Percentiles rank a stretch among this genome's conserved stretches.
Conservation (phyloP, 371 early-diverging fungal genomes). For the Mortierella polycephala region DNA sequence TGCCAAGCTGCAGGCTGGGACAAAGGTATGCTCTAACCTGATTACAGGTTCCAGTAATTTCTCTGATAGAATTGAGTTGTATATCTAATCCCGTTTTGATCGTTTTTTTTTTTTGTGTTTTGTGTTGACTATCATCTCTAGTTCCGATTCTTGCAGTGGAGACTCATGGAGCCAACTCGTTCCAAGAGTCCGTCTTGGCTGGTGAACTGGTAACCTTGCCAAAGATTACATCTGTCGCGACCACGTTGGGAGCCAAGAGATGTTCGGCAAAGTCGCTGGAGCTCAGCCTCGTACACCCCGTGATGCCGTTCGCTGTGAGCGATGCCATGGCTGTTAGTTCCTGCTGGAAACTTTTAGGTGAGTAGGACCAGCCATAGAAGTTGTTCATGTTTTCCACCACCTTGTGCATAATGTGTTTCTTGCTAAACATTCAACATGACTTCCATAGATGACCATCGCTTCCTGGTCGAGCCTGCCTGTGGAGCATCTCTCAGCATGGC, state of each 20-base stretch:
- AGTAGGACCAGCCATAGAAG: conserved; percentile 2
- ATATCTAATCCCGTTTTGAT: not conserved
- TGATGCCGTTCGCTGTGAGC: conserved; percentile 69
- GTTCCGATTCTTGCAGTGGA: conserved; percentile 80
- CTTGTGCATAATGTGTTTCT: not conserved
- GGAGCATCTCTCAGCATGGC: conserved; percentile 65
- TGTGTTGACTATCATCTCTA: not conserved
- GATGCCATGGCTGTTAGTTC: conserved; percentile 71
- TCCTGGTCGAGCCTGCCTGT: conserved; percentile 69
- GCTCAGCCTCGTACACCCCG: conserved; percentile 67
- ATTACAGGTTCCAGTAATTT: not conserved
- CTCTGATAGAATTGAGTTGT: not conserved
- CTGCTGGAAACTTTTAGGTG: conserved; percentile 66
- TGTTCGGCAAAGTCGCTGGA: conserved; percentile 67
- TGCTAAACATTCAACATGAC: not conserved
- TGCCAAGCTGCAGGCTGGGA: conserved; percentile 68
- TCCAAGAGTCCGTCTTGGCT: conserved; percentile 72
- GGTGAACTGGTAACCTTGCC: conserved; percentile 65
- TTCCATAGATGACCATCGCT: conserved; percentile 63
- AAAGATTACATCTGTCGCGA: conserved; percentile 66
- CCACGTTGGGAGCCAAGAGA: conserved; percentile 63
- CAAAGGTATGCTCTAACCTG: conserved; percentile 25
- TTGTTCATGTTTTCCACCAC: no score
- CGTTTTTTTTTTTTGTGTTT: not conserved
- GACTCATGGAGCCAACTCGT: conserved; percentile 78